Percentiles rank a stretch among this genome's conserved stretches.
Evolutionary conservation across 768 basidiomycete genomes (phyloP).

Genomic region (Boletus barrowsii): DNA sequence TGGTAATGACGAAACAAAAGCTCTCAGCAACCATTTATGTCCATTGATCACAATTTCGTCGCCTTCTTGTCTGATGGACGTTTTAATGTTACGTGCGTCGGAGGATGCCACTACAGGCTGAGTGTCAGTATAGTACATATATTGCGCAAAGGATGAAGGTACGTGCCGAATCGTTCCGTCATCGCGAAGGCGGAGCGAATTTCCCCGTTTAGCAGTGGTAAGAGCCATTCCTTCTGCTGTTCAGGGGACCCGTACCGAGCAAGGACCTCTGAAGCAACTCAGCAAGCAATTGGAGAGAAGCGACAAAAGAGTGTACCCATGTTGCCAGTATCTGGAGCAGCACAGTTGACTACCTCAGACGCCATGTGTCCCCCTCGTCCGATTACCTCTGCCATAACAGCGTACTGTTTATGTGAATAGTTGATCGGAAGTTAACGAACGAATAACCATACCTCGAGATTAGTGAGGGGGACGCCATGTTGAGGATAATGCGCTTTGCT

Average conservation of each 20-base stretch:
- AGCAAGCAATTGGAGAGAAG: not conserved
- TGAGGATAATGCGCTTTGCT: conserved; percentile 92
- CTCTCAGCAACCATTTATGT: conserved; percentile 77
- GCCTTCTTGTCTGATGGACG: conserved; percentile 79
- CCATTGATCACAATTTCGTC: conserved; percentile 91
- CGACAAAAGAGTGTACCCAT: conserved; percentile 60
- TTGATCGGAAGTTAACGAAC: not conserved
- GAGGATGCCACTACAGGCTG: conserved; percentile 68
- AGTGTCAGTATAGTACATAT: conserved; percentile 2
- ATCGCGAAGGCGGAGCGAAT: conserved; percentile 95
- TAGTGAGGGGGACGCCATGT: conserved; percentile 84
- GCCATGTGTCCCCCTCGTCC: conserved; percentile 81
- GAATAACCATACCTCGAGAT: conserved; percentile 70
- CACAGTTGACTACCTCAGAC: conserved; percentile 87
- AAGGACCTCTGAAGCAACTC: conserved; percentile 72
- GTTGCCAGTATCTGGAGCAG: conserved; percentile 96
- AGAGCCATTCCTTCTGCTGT: conserved; percentile 89
- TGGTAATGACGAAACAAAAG: not conserved
- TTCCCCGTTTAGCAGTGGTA: conserved; percentile 85
- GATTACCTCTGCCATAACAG: conserved; percentile 94
- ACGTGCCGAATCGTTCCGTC: conserved; percentile 86
- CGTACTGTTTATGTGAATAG: conserved; percentile 58
- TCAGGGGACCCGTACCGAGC: conserved; percentile 90
- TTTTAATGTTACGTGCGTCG: conserved; percentile 93
- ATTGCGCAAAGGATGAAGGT: conserved; percentile 2